Base-by-base conservation (phyloP, 139 green algal species). In the Axilococcus clingmanii region DNA sequence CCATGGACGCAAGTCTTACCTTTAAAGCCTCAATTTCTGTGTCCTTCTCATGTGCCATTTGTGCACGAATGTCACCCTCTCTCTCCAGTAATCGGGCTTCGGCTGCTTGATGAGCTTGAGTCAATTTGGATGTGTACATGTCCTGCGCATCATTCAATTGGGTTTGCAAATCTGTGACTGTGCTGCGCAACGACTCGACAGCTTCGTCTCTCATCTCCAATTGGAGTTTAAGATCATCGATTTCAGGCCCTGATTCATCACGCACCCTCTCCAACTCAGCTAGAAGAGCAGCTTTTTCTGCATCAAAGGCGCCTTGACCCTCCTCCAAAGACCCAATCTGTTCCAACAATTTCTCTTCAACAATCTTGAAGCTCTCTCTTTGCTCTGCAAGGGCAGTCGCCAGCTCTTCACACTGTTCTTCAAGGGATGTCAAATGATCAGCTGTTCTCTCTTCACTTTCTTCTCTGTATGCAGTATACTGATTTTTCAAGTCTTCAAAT, bases 151-250 rank as follows among this genome's bases (percentile, higher is more conserved):
- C n/a, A n/a, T n/a, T n/a, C n/a, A n/a, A n/a, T n/a, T n/a, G n/a
- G n/a, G n/a, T n/a, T n/a, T n/a, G n/a, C n/a, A n/a, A n/a, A n/a
- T n/a, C n/a, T n/a, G n/a, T n/a, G n/a, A n/a, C n/a, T n/a, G n/a
- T n/a, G n/a, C 25, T 12, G 9, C 27, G 9, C 41, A 49, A 12
- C 41, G 9, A 9, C 41, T 17, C 41, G 12, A 49, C 12, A 32
- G 41, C 41, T 17, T 49, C 41, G 12, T 49, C 41, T 32, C 12
- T 49, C 41, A 49, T 9, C 12, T 49, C 41, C 12, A 49, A 32
- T 17, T 9, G 9, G 9, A 12, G 9, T 32, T 32, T 30, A 9
- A 49, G 12, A 12, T 49, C 41, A 17, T 49, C 41, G 12, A 9
- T 23, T 12, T 49, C 41, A 11, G 9, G 9, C 12, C 12, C 41